Conservation (phyloP, 2,329 filamentous ascomycete species). For the Aureobasidium namibiae region DNA sequence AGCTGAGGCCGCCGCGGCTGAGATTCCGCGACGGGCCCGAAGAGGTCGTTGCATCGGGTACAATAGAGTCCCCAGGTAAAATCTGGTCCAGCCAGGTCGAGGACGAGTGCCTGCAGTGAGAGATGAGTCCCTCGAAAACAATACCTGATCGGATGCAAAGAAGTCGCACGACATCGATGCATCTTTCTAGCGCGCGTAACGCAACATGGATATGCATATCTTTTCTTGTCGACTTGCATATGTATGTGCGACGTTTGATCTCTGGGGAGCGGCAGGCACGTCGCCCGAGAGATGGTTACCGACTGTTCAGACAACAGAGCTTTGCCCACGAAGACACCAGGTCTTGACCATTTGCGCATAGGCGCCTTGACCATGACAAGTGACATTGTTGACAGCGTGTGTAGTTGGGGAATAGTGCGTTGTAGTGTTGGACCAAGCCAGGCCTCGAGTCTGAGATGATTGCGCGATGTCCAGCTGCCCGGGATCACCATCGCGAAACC, state of each 20-base stretch:
- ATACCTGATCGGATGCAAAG: not conserved
- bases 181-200: not conserved
- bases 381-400: not conserved
- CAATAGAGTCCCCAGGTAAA: too few species aligned
- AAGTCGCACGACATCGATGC: not conserved
- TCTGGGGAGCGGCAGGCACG: not conserved
- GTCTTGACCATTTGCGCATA: not conserved
- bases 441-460: constrained; percentile 4
- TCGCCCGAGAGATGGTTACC: not conserved
- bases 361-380: not conserved
- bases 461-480: constrained; percentile 8
- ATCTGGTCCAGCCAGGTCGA: not conserved
- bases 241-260: constrained; percentile 6
- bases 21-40: not conserved
- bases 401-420: not conserved
- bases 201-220: not conserved
- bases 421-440: not conserved
- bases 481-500: constrained; percentile 4
- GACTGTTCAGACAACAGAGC: not conserved
- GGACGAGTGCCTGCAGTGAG: not conserved
- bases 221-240: constrained; percentile 9
- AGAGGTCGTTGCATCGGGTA: not conserved
- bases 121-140: not conserved
- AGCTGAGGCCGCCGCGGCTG: not conserved
- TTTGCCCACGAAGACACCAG: not conserved